Evolutionary conservation across 2,329 filamentous ascomycete genomes (phyloP).

Genomic region (Fusarium sp.): DNA sequence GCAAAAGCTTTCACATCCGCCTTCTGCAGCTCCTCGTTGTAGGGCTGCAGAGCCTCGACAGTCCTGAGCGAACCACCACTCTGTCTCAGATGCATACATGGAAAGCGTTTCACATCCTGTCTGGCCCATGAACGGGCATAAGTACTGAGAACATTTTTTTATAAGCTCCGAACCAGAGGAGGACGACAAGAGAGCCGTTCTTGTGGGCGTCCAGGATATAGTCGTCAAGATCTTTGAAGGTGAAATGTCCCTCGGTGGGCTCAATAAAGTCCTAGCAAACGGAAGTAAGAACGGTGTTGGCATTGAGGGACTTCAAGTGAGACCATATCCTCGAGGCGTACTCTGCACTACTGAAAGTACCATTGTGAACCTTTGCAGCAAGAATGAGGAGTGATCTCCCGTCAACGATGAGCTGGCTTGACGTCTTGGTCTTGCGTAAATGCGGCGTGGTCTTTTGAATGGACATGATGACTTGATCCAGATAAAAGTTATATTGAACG

Average conservation of each 20-base stretch:
- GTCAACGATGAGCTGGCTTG: background rate
- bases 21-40: background rate
- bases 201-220: background rate
- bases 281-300: background rate
- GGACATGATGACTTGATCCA: too few species aligned
- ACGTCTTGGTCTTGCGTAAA: background rate
- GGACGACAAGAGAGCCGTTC: background rate
- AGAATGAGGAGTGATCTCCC: background rate
- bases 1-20: background rate
- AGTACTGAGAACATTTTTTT: background rate
- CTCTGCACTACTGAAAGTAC: background rate
- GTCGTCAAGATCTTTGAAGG: background rate
- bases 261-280: background rate
- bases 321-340: background rate
- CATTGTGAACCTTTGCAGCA: background rate
- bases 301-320: background rate
- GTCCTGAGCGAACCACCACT: background rate
- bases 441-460: background rate
- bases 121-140: background rate
- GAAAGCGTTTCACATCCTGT: background rate
- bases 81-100: background rate
- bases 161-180: background rate
- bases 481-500: too few species aligned
- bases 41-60: background rate
- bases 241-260: background rate